phyloP scores from a whole-genome alignment of 768 basidiomycete species.

The Tulasnella sp. region DNA sequence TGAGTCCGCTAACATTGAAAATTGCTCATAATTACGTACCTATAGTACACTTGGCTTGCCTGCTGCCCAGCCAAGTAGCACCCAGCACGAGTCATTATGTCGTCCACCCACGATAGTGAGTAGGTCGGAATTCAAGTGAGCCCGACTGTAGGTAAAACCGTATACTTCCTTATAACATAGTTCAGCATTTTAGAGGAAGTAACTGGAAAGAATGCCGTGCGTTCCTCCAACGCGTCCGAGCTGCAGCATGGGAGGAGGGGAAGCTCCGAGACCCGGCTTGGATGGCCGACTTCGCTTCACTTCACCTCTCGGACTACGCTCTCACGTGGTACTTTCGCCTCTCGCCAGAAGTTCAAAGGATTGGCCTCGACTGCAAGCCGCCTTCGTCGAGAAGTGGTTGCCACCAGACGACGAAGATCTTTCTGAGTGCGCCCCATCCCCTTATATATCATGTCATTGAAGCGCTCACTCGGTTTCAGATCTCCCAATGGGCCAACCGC shows the following conservation, averaged over 20 bases:
- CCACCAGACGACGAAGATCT: neutral
- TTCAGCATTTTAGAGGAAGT: neutral
- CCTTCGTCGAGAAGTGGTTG: neutral
- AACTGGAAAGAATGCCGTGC: neutral
- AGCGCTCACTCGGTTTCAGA: neutral
- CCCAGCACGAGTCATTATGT: too few relatives aligned
- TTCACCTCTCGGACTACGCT: neutral
- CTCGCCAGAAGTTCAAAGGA: neutral
- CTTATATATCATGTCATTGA: neutral
- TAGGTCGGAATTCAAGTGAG: too few relatives aligned
- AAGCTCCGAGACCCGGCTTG: neutral
- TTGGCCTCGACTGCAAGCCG: neutral
- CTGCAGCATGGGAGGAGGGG: neutral
- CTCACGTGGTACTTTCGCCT: neutral
- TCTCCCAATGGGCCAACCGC: too few relatives aligned
- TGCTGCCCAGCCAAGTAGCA: too few relatives aligned
- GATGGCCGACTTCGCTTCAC: constrained; percentile 9
- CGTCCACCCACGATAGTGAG: too few relatives aligned
- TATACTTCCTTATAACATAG: neutral
- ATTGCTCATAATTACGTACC: too few relatives aligned
- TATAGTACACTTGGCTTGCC: too few relatives aligned
- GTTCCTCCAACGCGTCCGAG: neutral
- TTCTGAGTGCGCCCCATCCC: neutral
- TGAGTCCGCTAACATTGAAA: too few relatives aligned
- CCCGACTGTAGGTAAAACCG: too few relatives aligned